These are phyloP conservation scores for Perkinsus marinus DNA, from an alignment of 169 alveolate genomes.

Conservation along the genomic window DNA sequence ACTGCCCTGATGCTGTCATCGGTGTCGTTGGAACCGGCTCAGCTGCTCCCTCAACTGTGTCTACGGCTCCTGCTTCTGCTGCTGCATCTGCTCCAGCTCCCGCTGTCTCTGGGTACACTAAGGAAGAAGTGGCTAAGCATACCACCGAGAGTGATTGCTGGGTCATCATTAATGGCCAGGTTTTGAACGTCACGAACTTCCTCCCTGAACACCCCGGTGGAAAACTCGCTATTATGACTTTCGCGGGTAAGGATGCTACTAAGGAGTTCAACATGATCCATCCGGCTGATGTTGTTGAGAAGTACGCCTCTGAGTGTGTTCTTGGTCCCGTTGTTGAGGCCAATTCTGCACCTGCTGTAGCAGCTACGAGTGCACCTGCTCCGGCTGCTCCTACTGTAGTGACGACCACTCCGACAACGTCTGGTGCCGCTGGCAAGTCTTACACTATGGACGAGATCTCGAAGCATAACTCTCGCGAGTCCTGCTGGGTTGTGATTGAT, in stretches of 20 bases:
- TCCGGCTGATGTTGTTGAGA: slow-evolving; percentile 19
- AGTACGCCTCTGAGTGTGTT: slow-evolving; percentile 9
- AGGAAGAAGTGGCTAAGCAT: slow-evolving; percentile 41
- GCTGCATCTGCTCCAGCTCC: too few species aligned
- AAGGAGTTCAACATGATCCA: slow-evolving; percentile 21
- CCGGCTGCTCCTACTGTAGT: too few species aligned
- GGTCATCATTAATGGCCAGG: slow-evolving; percentile 28
- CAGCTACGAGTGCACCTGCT: too few species aligned
- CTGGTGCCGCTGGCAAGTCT: too few species aligned
- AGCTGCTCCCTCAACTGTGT: background rate
- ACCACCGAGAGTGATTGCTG: slow-evolving; percentile 32
- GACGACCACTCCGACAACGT: too few species aligned
- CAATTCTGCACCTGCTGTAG: too few species aligned
- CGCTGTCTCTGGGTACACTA: background rate
- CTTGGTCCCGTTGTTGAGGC: too few species aligned
- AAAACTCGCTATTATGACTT: slow-evolving; percentile 16
- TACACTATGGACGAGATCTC: too few species aligned
- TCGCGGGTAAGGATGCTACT: slow-evolving; percentile 23
- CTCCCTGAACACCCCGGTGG: slow-evolving; percentile 54
- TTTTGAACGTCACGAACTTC: slow-evolving; percentile 40
- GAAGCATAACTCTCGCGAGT: background rate
- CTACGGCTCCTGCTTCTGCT: too few species aligned
- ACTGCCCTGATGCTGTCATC: slow-evolving; percentile 19
- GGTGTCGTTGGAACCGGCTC: slow-evolving; percentile 6
- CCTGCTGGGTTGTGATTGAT: slow-evolving; percentile 41